Evolutionary conservation across 1,284 basidiomycete species (phyloP).

Genomic region (Fomitopsis pinicola): DNA sequence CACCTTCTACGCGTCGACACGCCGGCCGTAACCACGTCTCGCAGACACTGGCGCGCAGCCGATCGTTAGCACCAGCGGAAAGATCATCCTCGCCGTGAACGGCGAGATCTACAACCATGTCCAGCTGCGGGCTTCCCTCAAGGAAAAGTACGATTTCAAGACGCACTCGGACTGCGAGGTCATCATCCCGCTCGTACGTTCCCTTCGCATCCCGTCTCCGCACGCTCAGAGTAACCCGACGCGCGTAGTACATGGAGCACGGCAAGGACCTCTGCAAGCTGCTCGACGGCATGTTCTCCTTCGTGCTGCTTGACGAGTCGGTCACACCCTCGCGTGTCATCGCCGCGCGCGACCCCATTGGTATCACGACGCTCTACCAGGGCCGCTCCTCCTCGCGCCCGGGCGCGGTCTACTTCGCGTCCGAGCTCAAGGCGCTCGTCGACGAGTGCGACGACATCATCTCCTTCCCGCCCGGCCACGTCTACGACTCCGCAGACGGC

Average conservation of each 20-base stretch:
- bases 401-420: slow-evolving; percentile 88
- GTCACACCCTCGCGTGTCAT: slow-evolving; percentile 87
- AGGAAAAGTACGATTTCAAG: slow-evolving; percentile 79
- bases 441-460: slow-evolving; percentile 95
- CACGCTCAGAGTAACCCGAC: background rate
- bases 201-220: background rate
- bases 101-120: slow-evolving; percentile 99
- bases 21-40: background rate
- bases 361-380: slow-evolving; percentile 98
- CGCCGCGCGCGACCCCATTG: slow-evolving; percentile 96
- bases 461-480: slow-evolving; percentile 96
- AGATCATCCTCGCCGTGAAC: slow-evolving; percentile 89
- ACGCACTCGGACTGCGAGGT: slow-evolving; percentile 99
- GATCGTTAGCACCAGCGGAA: slow-evolving; percentile 83
- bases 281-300: slow-evolving; percentile 99
- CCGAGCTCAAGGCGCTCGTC: slow-evolving; percentile 91
- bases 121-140: slow-evolving; percentile 68
- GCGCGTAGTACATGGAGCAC: slow-evolving; percentile 75
- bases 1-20: background rate
- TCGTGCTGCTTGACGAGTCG: slow-evolving; percentile 92
- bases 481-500: slow-evolving; percentile 81
- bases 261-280: slow-evolving; percentile 72
- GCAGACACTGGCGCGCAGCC: slow-evolving; percentile 97
- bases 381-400: slow-evolving; percentile 88
- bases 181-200: slow-evolving; percentile 84